Base-by-base conservation (phyloP, 352 stramenopile genomes). In the Thraustotheca clavata region DNA sequence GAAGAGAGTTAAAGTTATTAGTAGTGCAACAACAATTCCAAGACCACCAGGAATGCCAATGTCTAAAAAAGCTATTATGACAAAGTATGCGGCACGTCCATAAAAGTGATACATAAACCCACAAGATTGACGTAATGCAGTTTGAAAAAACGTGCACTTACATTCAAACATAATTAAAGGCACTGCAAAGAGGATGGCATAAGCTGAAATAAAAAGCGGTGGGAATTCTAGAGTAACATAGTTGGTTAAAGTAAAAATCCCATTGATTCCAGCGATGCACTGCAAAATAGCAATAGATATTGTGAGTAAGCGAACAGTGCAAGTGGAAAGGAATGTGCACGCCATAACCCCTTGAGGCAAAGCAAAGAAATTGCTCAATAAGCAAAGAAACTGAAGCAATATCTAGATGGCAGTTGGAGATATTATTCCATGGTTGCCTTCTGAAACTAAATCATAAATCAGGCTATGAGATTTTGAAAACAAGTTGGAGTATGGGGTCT, bases 91-190 rank as follows among this genome's bases (percentile, higher is more conserved):
- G 7, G 71, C 67, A 52, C 82, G 76, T 0, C 77, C 77, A 11
- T 73, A 69, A 59, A 77, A 83, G 31, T 74, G 75, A 55, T 79
- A 87, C 9, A 87, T 60, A 59, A 87, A 87, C 29, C 76, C 77
- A 43, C 82, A 83, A 60, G 84, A 79, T 14, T 73, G 66, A 29
- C 73, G 77, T 31, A 87, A 66, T 31, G 73, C 66, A 36, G 67
- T 68, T 48, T 87, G 70, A 9, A 74, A 81, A 35, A 70, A 29
- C 8, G 33, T 67, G 39, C 84, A 72, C 60, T 74, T 75, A 43
- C 73, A 87, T 55, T 87, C 77, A 35, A 76, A 87, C 33, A 75
- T 71, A 27, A 76, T 63, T 43, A 87, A 67, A 38, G 83, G 48
- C 29, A 78, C 18, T 11, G 73, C 77, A 33, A 85, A 77, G 16